Percentiles rank a stretch among this genome's conserved stretches.
Conservation (phyloP, 2,329 filamentous ascomycete species). For the Escovopsis sp. region DNA sequence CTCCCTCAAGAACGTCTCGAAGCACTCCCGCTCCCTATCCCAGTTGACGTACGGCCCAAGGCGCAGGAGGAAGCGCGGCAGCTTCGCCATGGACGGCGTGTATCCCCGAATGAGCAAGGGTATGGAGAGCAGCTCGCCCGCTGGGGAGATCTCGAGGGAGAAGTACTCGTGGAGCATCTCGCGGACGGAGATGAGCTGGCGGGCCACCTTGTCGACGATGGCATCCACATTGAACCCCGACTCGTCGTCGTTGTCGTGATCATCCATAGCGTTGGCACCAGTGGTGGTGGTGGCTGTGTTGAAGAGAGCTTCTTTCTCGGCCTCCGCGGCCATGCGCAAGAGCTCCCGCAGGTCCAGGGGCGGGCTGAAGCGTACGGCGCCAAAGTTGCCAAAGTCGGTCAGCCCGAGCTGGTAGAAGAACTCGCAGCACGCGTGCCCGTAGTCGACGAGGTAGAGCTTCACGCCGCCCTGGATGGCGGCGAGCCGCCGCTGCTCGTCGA, state of each 20-base stretch:
- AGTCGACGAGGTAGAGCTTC: conserved; percentile 84
- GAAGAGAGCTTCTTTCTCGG: conserved; percentile 38
- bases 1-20: conserved; percentile 71
- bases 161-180: conserved; percentile 94
- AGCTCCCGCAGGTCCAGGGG: conserved; percentile 57
- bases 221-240: conserved; percentile 50
- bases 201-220: conserved; percentile 48
- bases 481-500: conserved; percentile 73
- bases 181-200: conserved; percentile 56
- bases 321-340: conserved; percentile 55
- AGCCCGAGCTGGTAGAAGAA: conserved; percentile 93
- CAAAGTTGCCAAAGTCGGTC: conserved; percentile 93
- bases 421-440: conserved; percentile 71
- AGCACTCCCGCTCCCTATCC: conserved; percentile 71
- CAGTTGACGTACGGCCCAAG: conserved; percentile 83
- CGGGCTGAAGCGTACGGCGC: conserved; percentile 63
- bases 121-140: conserved; percentile 62
- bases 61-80: conserved; percentile 75
- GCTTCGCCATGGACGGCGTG: conserved; percentile 67
- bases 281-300: too few relatives aligned
- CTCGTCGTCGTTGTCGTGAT: conserved; percentile 18
- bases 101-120: conserved; percentile 84
- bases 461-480: conserved; percentile 89
- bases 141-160: conserved; percentile 61
- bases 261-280: too few relatives aligned